These are phyloP conservation scores for Pythium utonaiense DNA, from an alignment of 352 stramenopile species.

Conservation along the genomic window DNA sequence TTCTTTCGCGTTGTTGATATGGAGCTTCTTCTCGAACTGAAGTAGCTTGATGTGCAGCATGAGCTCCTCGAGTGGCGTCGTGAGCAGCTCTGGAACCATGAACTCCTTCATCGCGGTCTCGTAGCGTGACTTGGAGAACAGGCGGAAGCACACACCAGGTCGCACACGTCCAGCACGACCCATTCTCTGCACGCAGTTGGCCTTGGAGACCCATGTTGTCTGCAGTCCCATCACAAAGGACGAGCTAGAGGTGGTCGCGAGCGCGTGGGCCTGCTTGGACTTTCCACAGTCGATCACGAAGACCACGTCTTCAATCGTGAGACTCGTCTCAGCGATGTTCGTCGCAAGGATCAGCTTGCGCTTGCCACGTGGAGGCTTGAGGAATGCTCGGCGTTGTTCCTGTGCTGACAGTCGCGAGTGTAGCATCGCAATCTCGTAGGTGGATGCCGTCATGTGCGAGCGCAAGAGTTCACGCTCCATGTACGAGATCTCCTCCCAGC, in stretches of 20 bases:
- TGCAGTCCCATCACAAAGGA: slow-evolving; percentile 88
- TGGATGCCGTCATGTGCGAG: slow-evolving; percentile 41
- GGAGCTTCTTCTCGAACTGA: slow-evolving; percentile 70
- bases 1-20: slow-evolving; percentile 57
- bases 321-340: slow-evolving; percentile 95
- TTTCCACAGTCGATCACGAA: slow-evolving; percentile 88
- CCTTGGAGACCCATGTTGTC: slow-evolving; percentile 84
- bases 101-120: slow-evolving; percentile 73
- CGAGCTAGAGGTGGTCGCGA: slow-evolving; percentile 61
- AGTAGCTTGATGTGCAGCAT: slow-evolving; percentile 76
- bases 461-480: slow-evolving; percentile 62
- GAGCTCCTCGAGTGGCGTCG: slow-evolving; percentile 67
- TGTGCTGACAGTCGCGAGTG: slow-evolving; percentile 69
- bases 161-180: slow-evolving; percentile 92
- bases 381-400: slow-evolving; percentile 69
- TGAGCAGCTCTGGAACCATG: slow-evolving; percentile 71
- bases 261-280: slow-evolving; percentile 69
- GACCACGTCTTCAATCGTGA: slow-evolving; percentile 95
- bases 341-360: slow-evolving; percentile 89
- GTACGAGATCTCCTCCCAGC: slow-evolving; percentile 83
- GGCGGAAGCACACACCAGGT: slow-evolving; percentile 90
- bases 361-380: slow-evolving; percentile 51
- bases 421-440: slow-evolving; percentile 69
- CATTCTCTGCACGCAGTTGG: slow-evolving; percentile 87
- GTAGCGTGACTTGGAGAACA: slow-evolving; percentile 64